A percentile compares a stretch with the other conserved stretches of the same genome.
phyloP scores from a whole-genome alignment of 495 filamentous ascomycete genomes.

The Cercophora sp. region DNA sequence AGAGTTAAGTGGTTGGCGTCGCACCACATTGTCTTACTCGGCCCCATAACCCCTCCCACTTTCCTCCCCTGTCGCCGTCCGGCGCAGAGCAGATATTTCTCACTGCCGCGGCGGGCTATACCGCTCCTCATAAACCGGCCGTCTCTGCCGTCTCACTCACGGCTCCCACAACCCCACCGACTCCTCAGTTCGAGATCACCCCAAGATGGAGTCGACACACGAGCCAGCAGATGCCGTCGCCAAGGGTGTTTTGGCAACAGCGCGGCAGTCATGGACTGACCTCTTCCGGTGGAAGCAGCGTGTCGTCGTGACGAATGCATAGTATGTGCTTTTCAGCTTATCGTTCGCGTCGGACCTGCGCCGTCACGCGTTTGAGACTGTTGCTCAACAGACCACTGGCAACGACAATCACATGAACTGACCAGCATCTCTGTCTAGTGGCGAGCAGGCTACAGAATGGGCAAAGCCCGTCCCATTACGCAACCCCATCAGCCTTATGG shows the following conservation, averaged over 20 bases:
- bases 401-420: too few species aligned
- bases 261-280: conserved; percentile 56
- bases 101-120: not conserved
- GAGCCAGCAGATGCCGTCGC: conserved; percentile 57
- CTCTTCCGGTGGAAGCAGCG: conserved; percentile 66
- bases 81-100: not conserved
- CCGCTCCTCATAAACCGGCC: not conserved
- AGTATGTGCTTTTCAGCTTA: too few species aligned
- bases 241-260: conserved; percentile 54
- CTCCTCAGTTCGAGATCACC: not conserved
- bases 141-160: not conserved
- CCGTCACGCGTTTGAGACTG: too few species aligned
- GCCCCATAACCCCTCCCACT: not conserved
- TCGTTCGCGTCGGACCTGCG: too few species aligned
- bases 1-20: not conserved
- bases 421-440: too few species aligned
- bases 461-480: conserved; percentile 51
- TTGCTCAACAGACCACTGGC: too few species aligned
- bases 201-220: not conserved
- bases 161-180: not conserved
- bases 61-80: not conserved
- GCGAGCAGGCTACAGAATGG: conserved; percentile 56
- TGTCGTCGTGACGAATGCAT: conserved; percentile 58
- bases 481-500: conserved; percentile 60
- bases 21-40: not conserved